Evolutionary conservation across 2,329 filamentous ascomycete species (phyloP), one percentile per base, ranked within the genome.

Genomic region (Fusarium sp.): DNA sequence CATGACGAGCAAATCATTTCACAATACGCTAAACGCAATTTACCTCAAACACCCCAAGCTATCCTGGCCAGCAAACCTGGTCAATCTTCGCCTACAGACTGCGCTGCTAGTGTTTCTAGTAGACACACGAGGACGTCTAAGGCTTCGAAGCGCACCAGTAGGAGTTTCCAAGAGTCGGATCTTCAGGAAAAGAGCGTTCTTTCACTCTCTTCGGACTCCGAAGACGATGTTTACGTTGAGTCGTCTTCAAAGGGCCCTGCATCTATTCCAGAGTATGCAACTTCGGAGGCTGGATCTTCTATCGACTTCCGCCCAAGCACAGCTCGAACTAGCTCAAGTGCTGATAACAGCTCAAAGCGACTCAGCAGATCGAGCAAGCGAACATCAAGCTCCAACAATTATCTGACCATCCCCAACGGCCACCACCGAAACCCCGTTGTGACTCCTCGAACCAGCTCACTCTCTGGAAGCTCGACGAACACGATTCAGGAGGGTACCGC

Each of bases 181-280:
- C 81, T 89, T 10, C 83, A 88, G 46, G 84, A 88, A 58, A 88
- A 84, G 66, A 90, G 88, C 68, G 84, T 90, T 2, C 79, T 90
- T 19, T 87, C 88, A 3, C 83, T 90, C 2, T 89, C 88, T 3
- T 89, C 88, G 0, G 88, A 90, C 68, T 89, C 88, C 0, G 88
- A 90, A 64, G 85, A 86, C 2, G 85, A 86, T 2, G 72, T 74
- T 10, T 77, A 75, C 23, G 49, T 64, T 7, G 72, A 74, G 5
- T 60, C 77, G 0, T 64, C 75, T 13, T 57, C 72, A 5, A 80
- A 75, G 58, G 75, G 75, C 5, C 74, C 78, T 16, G 65, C 74
- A 10, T 80, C 80, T 16, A 74, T 76, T 25, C 73, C 78, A 6
- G 71, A 75, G 23, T 76, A 78, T 43, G 72, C 73, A 32, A 65